phyloP scores from a whole-genome alignment of 192 early-diverging fungal species.

The Coemansia reversa region DNA sequence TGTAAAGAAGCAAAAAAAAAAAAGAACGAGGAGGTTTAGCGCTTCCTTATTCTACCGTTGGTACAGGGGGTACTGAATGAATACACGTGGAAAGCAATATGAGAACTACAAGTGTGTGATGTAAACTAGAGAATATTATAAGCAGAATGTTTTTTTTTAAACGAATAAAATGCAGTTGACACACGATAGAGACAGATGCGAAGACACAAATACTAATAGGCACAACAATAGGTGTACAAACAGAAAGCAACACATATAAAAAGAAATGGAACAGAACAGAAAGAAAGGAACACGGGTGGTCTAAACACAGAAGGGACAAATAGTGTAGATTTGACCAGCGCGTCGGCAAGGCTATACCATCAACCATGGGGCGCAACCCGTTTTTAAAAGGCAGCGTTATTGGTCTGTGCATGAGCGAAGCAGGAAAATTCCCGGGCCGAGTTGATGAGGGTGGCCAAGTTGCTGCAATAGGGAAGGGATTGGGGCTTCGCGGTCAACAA shows the following conservation, averaged over 20 bases:
- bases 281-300: not conserved
- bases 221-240: slow-evolving; percentile 8
- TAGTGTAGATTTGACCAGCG: slow-evolving; percentile 1
- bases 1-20: not conserved
- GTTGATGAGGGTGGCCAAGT: not conserved
- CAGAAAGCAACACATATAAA: not conserved
- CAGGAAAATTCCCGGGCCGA: not conserved
- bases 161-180: not conserved
- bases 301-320: slow-evolving; percentile 11
- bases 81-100: not conserved
- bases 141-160: not conserved
- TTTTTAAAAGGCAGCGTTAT: not conserved
- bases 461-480: slow-evolving; percentile 6
- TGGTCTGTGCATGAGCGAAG: slow-evolving; percentile 12
- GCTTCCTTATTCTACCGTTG: not conserved
- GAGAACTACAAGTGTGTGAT: not conserved
- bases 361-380: not conserved
- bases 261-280: slow-evolving; percentile 7
- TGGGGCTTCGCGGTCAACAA: slow-evolving; percentile 13
- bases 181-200: slow-evolving; percentile 3
- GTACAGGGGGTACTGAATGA: slow-evolving; percentile 4
- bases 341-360: not conserved
- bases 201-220: slow-evolving; percentile 6
- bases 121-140: not conserved
- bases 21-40: not conserved